Evolutionary conservation across 202 grass and related monocot genomes (phyloP).

Genomic region (Tripidium arundinaceum): DNA sequence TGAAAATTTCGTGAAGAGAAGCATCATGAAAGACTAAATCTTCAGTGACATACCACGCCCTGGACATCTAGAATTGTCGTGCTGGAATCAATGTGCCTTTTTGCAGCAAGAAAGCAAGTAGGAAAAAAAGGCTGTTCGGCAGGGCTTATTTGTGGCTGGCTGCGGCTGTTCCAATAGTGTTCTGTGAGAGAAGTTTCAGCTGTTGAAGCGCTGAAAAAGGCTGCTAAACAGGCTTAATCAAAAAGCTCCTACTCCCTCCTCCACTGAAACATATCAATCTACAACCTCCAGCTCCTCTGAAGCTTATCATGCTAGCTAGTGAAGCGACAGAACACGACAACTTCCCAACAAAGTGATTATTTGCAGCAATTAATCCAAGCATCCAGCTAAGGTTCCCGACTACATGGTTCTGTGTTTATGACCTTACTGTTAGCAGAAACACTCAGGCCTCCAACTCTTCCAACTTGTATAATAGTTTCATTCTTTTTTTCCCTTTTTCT

Average conservation of each 20-base stretch:
- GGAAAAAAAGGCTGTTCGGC: too few relatives aligned
- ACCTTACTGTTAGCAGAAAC: background rate
- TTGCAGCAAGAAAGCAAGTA: constrained; percentile 79
- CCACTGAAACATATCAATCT: background rate
- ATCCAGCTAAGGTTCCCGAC: background rate
- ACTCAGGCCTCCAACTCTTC: too few relatives aligned
- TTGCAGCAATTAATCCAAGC: background rate
- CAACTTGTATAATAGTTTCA: too few relatives aligned
- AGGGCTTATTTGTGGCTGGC: too few relatives aligned
- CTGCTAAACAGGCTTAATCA: too few relatives aligned
- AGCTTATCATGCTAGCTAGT: background rate
- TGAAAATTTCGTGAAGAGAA: background rate
- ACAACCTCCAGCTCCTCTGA: background rate
- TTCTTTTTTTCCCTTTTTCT: too few relatives aligned
- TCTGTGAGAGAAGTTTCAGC: too few relatives aligned
- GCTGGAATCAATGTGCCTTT: constrained; percentile 83
- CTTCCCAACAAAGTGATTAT: constrained; percentile 9
- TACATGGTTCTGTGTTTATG: background rate
- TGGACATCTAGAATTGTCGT: constrained; percentile 91
- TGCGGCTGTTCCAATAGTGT: too few relatives aligned
- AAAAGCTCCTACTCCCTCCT: too few relatives aligned
- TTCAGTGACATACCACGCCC: constrained; percentile 62
- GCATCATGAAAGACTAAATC: background rate
- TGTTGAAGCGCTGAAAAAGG: too few relatives aligned
- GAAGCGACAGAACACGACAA: background rate